Conservation (phyloP, 163 green algal genomes). For the Picocystis sp. region DNA sequence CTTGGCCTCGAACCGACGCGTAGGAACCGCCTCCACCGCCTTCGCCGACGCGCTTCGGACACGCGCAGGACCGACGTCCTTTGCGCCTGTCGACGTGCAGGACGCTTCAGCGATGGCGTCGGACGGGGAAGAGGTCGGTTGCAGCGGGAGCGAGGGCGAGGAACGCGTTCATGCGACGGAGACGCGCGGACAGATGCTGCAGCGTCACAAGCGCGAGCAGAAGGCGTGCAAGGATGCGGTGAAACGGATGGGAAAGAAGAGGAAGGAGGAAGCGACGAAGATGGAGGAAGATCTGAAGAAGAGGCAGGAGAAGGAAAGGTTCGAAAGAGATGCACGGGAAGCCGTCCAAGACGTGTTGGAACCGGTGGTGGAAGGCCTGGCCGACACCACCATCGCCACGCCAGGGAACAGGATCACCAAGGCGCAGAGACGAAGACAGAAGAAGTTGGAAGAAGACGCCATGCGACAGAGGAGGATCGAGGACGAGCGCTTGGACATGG, state of each 20-base stretch:
- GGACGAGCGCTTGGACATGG: slow-evolving; percentile 48
- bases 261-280: slow-evolving; percentile 4
- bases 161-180: background rate
- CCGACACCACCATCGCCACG: background rate
- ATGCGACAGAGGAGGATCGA: slow-evolving; percentile 71
- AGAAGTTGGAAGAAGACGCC: slow-evolving; percentile 40
- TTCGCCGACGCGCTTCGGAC: too few relatives aligned
- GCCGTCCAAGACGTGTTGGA: background rate
- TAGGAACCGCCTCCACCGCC: too few relatives aligned
- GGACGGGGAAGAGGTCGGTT: too few relatives aligned
- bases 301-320: slow-evolving; percentile 7
- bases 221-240: slow-evolving; percentile 10
- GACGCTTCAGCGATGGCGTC: too few relatives aligned
- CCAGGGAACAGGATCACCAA: slow-evolving; percentile 18
- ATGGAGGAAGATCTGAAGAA: slow-evolving; percentile 6
- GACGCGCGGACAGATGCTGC: slow-evolving; percentile 11
- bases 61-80: too few relatives aligned
- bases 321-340: background rate
- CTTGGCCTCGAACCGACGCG: too few relatives aligned
- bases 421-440: slow-evolving; percentile 51
- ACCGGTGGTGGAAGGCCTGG: background rate
- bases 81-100: too few relatives aligned
- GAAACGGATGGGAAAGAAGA: slow-evolving; percentile 14
- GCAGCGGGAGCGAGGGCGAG: too few relatives aligned
- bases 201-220: slow-evolving; percentile 18